These are phyloP conservation scores for Pestalotiopsis sp. DNA, from an alignment of 2,329 filamentous ascomycete genomes.

Conservation along the genomic window DNA sequence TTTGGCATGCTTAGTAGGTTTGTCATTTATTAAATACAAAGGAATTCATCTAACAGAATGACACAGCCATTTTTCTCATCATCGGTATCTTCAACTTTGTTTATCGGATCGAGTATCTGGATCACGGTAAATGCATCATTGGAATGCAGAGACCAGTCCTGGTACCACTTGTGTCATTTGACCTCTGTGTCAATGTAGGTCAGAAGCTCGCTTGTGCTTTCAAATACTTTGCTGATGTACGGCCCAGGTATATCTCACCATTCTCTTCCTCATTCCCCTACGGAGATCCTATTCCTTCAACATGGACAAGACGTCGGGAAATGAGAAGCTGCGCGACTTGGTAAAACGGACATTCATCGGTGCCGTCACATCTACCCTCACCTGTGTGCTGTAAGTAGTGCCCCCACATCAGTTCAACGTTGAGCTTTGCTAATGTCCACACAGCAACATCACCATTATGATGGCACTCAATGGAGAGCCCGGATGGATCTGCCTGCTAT, in stretches of 20 bases:
- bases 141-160: slow-evolving; percentile 63
- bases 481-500: slow-evolving; percentile 67
- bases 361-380: slow-evolving; percentile 56
- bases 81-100: slow-evolving; percentile 62
- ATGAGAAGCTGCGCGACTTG: slow-evolving; percentile 48
- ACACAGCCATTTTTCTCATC: slow-evolving; percentile 40
- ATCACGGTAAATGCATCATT: slow-evolving; percentile 60
- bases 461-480: slow-evolving; percentile 63
- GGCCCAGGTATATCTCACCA: slow-evolving; percentile 55
- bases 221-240: slow-evolving; percentile 16
- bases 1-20: slow-evolving; percentile 55
- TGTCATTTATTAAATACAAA: too few relatives aligned
- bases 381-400: slow-evolving; percentile 55
- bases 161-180: slow-evolving; percentile 64
- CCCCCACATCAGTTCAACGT: too few relatives aligned
- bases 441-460: slow-evolving; percentile 60
- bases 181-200: slow-evolving; percentile 58
- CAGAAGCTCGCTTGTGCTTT: neutral
- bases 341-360: slow-evolving; percentile 63
- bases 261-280: slow-evolving; percentile 62
- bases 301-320: slow-evolving; percentile 42
- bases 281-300: slow-evolving; percentile 53
- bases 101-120: slow-evolving; percentile 59
- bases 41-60: too few relatives aligned
- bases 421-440: neutral